A percentile compares a stretch with the other conserved stretches of the same genome.
Evolutionary conservation across 768 basidiomycete genomes (phyloP).

Genomic region (Paxillus rubicundulus): DNA sequence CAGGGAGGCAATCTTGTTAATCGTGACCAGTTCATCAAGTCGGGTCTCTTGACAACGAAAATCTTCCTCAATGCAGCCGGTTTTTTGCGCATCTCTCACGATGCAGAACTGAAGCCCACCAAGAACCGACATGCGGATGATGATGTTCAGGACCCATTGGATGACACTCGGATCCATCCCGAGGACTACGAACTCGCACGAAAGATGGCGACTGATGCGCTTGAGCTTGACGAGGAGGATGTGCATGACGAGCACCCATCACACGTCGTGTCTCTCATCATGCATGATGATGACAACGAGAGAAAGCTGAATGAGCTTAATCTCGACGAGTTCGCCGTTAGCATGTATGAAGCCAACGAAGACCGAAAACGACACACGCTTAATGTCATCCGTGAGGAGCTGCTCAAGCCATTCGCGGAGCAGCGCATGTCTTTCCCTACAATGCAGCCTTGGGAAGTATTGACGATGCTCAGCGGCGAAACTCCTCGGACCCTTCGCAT

Average conservation of each 20-base stretch:
- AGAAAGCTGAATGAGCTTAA: slow-evolving; percentile 87
- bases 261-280: slow-evolving; percentile 79
- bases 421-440: slow-evolving; percentile 59
- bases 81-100: slow-evolving; percentile 83
- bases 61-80: slow-evolving; percentile 93
- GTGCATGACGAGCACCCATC: slow-evolving; percentile 90
- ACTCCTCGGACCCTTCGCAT: slow-evolving; percentile 70
- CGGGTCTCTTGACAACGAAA: slow-evolving; percentile 74
- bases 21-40: slow-evolving; percentile 84
- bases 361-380: slow-evolving; percentile 89
- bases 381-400: slow-evolving; percentile 83
- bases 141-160: slow-evolving; percentile 83
- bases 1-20: slow-evolving; percentile 88
- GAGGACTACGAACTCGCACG: slow-evolving; percentile 97
- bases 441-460: slow-evolving; percentile 73
- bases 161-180: slow-evolving; percentile 93
- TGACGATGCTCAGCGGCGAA: slow-evolving; percentile 96
- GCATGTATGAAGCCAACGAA: slow-evolving; percentile 78
- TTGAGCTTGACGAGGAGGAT: slow-evolving; percentile 98
- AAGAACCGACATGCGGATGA: slow-evolving; percentile 63
- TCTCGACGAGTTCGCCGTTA: slow-evolving; percentile 93
- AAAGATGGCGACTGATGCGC: slow-evolving; percentile 97
- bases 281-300: slow-evolving; percentile 76
- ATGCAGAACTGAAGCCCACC: slow-evolving; percentile 55
- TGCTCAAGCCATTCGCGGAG: slow-evolving; percentile 80